phyloP scores from a whole-genome alignment of 805 yeast species.

The Wickerhamiella sergipiensis region DNA sequence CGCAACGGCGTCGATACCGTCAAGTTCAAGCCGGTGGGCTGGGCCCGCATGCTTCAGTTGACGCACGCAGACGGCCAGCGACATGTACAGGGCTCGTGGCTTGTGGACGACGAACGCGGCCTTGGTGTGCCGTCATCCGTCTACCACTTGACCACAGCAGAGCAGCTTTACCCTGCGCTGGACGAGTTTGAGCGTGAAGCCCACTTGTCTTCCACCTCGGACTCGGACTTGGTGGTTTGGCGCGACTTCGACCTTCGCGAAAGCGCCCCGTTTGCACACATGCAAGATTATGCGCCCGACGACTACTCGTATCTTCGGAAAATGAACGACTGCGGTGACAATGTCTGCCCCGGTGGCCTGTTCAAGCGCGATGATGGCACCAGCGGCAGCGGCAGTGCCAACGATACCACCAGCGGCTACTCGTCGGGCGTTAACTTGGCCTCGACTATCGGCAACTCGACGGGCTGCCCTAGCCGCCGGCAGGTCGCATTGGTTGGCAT shows the following conservation, averaged over 20 bases:
- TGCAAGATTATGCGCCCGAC: slow-evolving; percentile 4
- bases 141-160: slow-evolving; percentile 16
- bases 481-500: slow-evolving; percentile 26
- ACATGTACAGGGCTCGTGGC: slow-evolving; percentile 19
- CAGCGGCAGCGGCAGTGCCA: neutral
- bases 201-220: neutral
- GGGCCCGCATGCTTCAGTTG: slow-evolving; percentile 21
- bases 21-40: slow-evolving; percentile 20
- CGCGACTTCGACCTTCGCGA: slow-evolving; percentile 18
- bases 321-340: too few species aligned
- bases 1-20: slow-evolving; percentile 7
- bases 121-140: slow-evolving; percentile 21
- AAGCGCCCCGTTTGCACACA: slow-evolving; percentile 4
- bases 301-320: slow-evolving; percentile 2
- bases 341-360: neutral
- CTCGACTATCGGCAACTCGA: slow-evolving; percentile 19
- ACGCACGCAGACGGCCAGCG: slow-evolving; percentile 3
- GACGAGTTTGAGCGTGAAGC: slow-evolving; percentile 4
- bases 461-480: slow-evolving; percentile 23
- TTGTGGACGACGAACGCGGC: slow-evolving; percentile 21
- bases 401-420: neutral
- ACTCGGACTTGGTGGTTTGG: slow-evolving; percentile 16
- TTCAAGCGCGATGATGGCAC: neutral
- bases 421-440: slow-evolving; percentile 10
- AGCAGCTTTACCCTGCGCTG: slow-evolving; percentile 4